Evolutionary conservation across 73 alveolate genomes (phyloP).

Genomic region (Paramecium caudatum): DNA sequence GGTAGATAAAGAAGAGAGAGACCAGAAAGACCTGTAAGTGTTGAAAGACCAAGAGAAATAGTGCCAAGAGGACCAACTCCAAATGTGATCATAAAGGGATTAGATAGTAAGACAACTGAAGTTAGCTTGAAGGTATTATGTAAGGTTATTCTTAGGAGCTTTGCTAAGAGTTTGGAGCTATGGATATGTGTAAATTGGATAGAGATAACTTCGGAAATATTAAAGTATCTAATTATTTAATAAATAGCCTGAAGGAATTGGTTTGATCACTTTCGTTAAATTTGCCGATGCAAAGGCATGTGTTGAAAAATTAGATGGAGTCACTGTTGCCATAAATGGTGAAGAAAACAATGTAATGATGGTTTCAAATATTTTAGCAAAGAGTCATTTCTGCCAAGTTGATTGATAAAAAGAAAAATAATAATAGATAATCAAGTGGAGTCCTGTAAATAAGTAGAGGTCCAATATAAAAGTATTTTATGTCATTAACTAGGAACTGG

Average conservation of each 20-base stretch:
- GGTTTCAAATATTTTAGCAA: background rate
- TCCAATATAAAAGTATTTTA: conserved; percentile 31
- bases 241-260: conserved; percentile 61
- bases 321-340: background rate
- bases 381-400: conserved; percentile 11
- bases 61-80: conserved; percentile 29
- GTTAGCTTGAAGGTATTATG: background rate
- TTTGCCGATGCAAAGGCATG: background rate
- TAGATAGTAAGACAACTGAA: background rate
- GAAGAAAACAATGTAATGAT: conserved; percentile 2
- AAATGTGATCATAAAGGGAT: conserved; percentile 16
- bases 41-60: background rate
- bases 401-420: background rate
- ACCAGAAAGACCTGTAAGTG: background rate
- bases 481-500: no score
- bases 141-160: conserved; percentile 15
- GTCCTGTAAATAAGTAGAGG: conserved; percentile 21
- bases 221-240: background rate
- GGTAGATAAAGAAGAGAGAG: conserved; percentile 1
- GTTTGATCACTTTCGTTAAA: conserved; percentile 36
- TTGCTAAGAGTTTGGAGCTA: conserved; percentile 27
- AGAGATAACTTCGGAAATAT: conserved; percentile 61
- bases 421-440: conserved; percentile 40
- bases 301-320: conserved; percentile 34
- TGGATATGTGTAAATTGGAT: conserved; percentile 51